A percentile compares a stretch with the other conserved stretches of the same genome.
These are phyloP conservation scores for Echites panduratus DNA, from an alignment of 257 asterid genomes.

Conservation along the genomic window DNA sequence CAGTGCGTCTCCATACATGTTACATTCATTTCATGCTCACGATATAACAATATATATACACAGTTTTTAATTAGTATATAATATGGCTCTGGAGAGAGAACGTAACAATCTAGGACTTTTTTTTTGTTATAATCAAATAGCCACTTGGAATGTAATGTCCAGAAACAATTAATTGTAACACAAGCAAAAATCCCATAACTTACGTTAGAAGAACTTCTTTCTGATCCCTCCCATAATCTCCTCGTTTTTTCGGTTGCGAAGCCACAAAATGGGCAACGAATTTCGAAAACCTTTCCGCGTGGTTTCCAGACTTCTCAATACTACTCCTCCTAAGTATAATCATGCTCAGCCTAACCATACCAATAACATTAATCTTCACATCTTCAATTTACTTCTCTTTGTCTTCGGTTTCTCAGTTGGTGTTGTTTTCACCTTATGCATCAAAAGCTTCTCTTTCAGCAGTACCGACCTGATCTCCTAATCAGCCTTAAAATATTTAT, in stretches of 20 bases:
- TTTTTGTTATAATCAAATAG: no score
- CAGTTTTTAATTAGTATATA: no score
- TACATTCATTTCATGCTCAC: no score
- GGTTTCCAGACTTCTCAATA: slow-evolving; percentile 15
- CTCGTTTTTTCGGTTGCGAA: neutral
- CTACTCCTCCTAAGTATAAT: slow-evolving; percentile 18
- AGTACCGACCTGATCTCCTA: slow-evolving; percentile 19
- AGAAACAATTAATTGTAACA: neutral
- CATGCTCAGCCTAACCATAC: no score
- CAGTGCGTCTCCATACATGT: no score
- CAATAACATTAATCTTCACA: no score
- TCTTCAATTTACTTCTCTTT: slow-evolving; percentile 32
- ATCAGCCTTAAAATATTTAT: no score
- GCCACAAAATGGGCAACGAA: slow-evolving; percentile 10
- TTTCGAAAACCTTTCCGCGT: slow-evolving; percentile 5
- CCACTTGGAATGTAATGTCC: neutral
- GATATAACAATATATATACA: no score
- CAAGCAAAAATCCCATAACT: neutral
- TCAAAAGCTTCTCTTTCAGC: no score
- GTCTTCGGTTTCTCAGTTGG: slow-evolving; percentile 48
- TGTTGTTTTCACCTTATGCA: slow-evolving; percentile 27
- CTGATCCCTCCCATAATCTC: no score
- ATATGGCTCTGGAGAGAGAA: no score
- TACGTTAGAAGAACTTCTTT: neutral
- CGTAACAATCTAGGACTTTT: neutral